These are phyloP conservation scores for Lippia alba DNA, from an alignment of 305 asterid genomes.

Conservation along the genomic window DNA sequence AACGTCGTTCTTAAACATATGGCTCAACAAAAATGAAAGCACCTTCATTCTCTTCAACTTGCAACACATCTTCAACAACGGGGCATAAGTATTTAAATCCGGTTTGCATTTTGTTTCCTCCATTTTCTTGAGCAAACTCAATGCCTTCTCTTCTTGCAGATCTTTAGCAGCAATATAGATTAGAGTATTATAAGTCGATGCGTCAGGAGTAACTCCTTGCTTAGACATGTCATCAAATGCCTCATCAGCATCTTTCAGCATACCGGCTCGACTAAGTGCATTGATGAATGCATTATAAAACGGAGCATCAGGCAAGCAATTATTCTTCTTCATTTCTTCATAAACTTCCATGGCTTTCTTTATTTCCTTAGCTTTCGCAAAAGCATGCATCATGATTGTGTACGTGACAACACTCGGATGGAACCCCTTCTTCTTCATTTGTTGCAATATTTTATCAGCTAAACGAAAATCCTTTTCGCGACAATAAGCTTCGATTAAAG, in stretches of 20 bases:
- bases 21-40: conserved; percentile 73
- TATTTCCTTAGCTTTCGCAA: conserved; percentile 70
- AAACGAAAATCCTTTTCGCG: conserved; percentile 78
- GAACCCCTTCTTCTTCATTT: conserved; percentile 64
- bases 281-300: conserved; percentile 59
- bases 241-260: conserved; percentile 70
- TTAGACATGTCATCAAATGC: conserved; percentile 80
- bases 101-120: conserved; percentile 70
- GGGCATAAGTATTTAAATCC: conserved; percentile 64
- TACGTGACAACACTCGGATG: conserved; percentile 68
- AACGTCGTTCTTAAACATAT: conserved; percentile 76
- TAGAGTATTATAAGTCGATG: conserved; percentile 58
- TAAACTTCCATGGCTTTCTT: conserved; percentile 67
- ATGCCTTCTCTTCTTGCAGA: conserved; percentile 81
- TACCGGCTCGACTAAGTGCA: conserved; percentile 66
- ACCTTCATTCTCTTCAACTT: conserved; percentile 77
- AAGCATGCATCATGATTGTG: conserved; percentile 63
- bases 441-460: conserved; percentile 62
- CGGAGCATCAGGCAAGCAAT: conserved; percentile 65
- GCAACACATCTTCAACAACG: conserved; percentile 91
- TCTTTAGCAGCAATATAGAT: conserved; percentile 54
- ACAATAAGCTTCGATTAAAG: conserved; percentile 68
- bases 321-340: conserved; percentile 66
- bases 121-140: conserved; percentile 67
- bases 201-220: conserved; percentile 68